Evolutionary conservation across 495 filamentous ascomycete genomes (phyloP), one percentile per base, ranked within the genome.

Genomic region (Viridothelium virens): DNA sequence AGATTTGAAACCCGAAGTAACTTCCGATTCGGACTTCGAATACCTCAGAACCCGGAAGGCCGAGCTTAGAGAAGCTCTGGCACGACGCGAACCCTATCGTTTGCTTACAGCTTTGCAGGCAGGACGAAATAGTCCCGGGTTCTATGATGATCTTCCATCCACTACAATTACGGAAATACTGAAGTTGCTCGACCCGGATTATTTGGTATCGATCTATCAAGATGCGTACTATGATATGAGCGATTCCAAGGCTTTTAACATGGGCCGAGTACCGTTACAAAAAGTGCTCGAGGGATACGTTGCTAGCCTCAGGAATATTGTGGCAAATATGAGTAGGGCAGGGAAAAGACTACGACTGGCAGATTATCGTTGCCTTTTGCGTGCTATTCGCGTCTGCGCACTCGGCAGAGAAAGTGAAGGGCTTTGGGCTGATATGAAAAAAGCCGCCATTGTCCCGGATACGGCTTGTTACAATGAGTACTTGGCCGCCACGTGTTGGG

Each of bases 291-390:
- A 76, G 36, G 74, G 79, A 5, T 85, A 82, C 65, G 68, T 76
- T 0, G 65, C 64, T 2, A 74, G 77, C 25, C 61, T 86, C 1
- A 68, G 70, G 25, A 66, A 63, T 0, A 76, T 86, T 14, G 65
- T 79, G 0, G 61, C 64, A n/a, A 75, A 76, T 18, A 74, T 83
- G 61, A 69, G 67, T 3, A 62, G 61, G 1, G 69, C 65, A 0
- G 77, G 75, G 0, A 48, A 72, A 36, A 31, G 39, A 10, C 66
- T 84, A 12, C 72, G 73, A 18, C 71, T 82, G 33, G 73, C 72
- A 0, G 86, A 87, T 65, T 87, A 84, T 70, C 81, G 75, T 1
- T 80, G 84, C 63, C 75, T 88, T 14, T 77, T 89, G 33, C 77
- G 80, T 62, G 83, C 81, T 71, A 82, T 84, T 14, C 72, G 77